These are phyloP conservation scores for Poa pratensis DNA, from an alignment of 176 grass and related monocot species.

Conservation along the genomic window DNA sequence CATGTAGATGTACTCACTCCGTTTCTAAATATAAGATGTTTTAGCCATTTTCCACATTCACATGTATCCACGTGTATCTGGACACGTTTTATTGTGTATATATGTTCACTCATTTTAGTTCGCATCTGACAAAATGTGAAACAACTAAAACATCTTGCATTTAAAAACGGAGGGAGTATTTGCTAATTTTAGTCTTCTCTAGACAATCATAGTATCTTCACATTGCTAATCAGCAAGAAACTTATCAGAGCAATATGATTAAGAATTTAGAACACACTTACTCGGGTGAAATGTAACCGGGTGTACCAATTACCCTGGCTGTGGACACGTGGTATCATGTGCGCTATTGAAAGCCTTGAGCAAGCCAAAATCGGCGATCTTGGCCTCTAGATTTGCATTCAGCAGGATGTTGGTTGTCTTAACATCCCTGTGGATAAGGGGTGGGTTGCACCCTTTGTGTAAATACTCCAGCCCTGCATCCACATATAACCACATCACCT, in stretches of 20 bases:
- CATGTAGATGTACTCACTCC: background rate
- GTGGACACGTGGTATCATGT: constrained; percentile 44
- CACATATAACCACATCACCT: background rate
- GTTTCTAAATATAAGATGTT: no score
- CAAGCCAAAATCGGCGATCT: constrained; percentile 25
- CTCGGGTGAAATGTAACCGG: constrained; percentile 61
- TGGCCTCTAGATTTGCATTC: background rate
- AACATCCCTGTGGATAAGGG: no score
- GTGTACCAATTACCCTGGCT: constrained; percentile 29
- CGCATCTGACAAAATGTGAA: no score
- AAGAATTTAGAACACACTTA: background rate
- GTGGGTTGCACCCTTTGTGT: constrained; percentile 51
- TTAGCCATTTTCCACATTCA: no score
- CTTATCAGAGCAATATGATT: background rate
- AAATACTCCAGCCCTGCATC: constrained; percentile 63
- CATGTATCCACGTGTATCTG: no score
- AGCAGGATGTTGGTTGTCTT: background rate
- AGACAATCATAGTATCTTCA: background rate
- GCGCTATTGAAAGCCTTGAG: constrained; percentile 38
- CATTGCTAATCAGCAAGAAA: background rate
- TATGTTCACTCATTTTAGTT: no score
- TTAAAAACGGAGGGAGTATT: no score
- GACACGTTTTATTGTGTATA: no score
- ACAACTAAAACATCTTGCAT: no score
- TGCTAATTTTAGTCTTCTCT: background rate